Base-by-base conservation (phyloP, 495 filamentous ascomycete genomes). In the Xylaria sp. region DNA sequence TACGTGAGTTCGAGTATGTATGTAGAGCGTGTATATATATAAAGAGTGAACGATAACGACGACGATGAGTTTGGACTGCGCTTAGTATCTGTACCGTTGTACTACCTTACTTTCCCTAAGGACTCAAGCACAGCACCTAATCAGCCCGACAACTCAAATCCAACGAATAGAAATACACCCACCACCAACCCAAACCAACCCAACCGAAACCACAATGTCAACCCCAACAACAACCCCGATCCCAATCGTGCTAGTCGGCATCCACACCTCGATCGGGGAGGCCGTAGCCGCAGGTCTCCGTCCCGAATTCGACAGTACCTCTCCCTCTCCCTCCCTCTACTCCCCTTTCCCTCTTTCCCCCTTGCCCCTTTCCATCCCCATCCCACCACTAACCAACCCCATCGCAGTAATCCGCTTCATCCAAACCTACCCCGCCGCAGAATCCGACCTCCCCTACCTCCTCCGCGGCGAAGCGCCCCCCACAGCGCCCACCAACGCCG, bases 251-350 rank as follows among this genome's bases (percentile, higher is more conserved):
- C 44, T 72, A 31, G 41, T 72, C n/a, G 70, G 70, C 24, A 53
- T 72, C 43, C 43, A 65, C 70, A 46, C 63, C 62, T 53, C 53
- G 46, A 68, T 72, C 29, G 70, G 63, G 33, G n/a, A 12, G 29
- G 31, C 63, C 5, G 44, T 72, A 43, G 19, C 63, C 41, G 63
- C 43, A 4, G 63, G 62, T 17, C 62, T 72, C 0, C 63, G 63
- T 52, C 70, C 70, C 4, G 62, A 72, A 3, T 72, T 48, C 21
- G 70, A 72, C 17, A 33, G 70, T 72, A 61, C 0, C 26, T 0
- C 2, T 2, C 40, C 21, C 17, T 31, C n/a, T 33, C 19, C 26
- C n/a, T 53, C 48, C 17, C 9, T 62, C 53, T 7, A 6, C 4
- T 5, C 7, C 29, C 53, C 4, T 35, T 55, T 14, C n/a, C n/a